Base-by-base conservation (phyloP, 1,139 yeast genomes). In the Candida anutae region DNA sequence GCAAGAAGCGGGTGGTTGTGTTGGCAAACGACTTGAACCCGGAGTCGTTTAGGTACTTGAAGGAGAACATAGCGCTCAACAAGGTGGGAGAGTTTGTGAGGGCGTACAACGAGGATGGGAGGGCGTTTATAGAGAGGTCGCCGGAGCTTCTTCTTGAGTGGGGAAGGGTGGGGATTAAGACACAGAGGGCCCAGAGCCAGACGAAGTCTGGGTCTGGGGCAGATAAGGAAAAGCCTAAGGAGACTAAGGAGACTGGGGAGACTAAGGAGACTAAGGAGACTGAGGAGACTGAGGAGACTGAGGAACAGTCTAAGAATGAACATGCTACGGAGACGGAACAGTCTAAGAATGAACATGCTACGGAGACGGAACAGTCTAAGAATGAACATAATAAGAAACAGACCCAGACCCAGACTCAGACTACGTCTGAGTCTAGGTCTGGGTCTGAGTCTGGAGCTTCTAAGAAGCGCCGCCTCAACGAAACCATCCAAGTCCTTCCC, bases 21-120 rank as follows among this genome's bases (percentile, higher is more conserved):
- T 62, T 88, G 43, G 96, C 97, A 12, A 93, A 88, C 50, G 99
- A 93, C 51, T 64, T 93, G 48, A 93, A 93, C 46, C 97, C 97
- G 0, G 83, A 81, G 36, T 78, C 94, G 30, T 82, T 59, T 55
- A 71, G 73, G 38, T 80, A 81, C 43, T 64, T 93, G 55, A 53
- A 62, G 26, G 69, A 69, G 16, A 93, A 93, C 46, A 72, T 84
- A 28, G 46, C 43, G 4, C 46, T 64, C 20, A 93, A 93, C 54
- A 77, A 81, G 42, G 82, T 77, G 2, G 57, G 43, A 0, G 51
- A 60, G 1, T 77, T 77, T 43, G 90, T 83, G 3, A 60, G 58
- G 30, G 63, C 93, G 1, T 74, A 46, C 51, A 83, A 87, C 43
- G 53, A 72, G 36, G 97, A 93, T 47, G 99, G 97, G 2, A 69